Evolutionary conservation across 2,329 filamentous ascomycete genomes (phyloP).

Genomic region (Neurospora sp.): DNA sequence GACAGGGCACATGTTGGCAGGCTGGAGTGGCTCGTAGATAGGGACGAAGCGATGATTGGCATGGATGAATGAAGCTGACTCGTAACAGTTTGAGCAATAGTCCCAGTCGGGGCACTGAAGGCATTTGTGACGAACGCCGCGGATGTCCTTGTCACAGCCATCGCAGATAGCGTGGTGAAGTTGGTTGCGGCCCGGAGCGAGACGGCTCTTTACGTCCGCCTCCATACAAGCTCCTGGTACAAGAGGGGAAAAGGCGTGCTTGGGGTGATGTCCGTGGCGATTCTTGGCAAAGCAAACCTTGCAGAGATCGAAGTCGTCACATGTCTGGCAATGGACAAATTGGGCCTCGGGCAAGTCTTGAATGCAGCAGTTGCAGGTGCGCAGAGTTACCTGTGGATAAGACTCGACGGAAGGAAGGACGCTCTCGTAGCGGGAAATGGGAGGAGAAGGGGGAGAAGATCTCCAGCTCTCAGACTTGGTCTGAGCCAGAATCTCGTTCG

Average conservation of each 20-base stretch:
- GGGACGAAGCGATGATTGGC: constrained; percentile 80
- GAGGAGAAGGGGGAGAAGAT: neutral
- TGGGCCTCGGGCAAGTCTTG: constrained; percentile 63
- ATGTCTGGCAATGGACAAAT: constrained; percentile 77
- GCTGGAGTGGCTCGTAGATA: constrained; percentile 62
- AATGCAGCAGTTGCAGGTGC: constrained; percentile 62
- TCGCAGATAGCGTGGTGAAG: constrained; percentile 88
- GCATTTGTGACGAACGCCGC: constrained; percentile 91
- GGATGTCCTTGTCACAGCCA: constrained; percentile 81
- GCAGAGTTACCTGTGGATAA: constrained; percentile 28
- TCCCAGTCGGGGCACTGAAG: constrained; percentile 96
- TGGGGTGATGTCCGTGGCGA: constrained; percentile 84
- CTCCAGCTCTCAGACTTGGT: neutral
- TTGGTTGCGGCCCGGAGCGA: constrained; percentile 70
- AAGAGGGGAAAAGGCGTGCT: constrained; percentile 67
- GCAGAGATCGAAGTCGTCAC: constrained; percentile 90
- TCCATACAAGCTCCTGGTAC: constrained; percentile 53
- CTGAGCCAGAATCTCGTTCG: neutral
- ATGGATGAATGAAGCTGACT: constrained; percentile 59
- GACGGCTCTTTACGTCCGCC: constrained; percentile 52
- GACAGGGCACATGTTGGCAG: constrained; percentile 20
- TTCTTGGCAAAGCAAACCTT: constrained; percentile 65
- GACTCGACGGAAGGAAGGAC: neutral
- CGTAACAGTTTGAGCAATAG: constrained; percentile 72
- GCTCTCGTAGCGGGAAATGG: neutral